A percentile compares a stretch with the other conserved stretches of the same genome.
phyloP scores from a whole-genome alignment of 306 rosid species.

The Fragaria vesca region DNA sequence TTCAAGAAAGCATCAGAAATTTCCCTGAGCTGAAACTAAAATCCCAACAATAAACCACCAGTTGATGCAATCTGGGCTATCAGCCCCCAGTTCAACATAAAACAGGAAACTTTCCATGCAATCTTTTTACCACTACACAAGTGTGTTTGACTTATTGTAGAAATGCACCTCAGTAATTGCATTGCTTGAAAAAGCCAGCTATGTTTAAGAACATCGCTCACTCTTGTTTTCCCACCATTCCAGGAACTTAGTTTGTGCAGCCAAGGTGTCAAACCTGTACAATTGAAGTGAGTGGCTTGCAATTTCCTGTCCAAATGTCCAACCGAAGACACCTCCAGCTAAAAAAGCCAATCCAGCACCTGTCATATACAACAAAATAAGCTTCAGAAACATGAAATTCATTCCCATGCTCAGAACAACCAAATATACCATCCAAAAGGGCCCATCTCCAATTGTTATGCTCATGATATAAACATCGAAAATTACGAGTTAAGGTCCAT shows the following conservation, averaged over 20 bases:
- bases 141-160: slow-evolving; percentile 29
- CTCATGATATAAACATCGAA: not conserved
- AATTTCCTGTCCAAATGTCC: slow-evolving; percentile 65
- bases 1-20: not conserved
- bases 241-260: slow-evolving; percentile 72
- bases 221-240: slow-evolving; percentile 76
- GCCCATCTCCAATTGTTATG: not conserved
- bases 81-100: not conserved
- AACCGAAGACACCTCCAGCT: slow-evolving; percentile 75
- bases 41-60: slow-evolving; percentile 7
- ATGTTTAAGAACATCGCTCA: slow-evolving; percentile 29
- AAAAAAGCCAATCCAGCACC: slow-evolving; percentile 74
- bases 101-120: slow-evolving; percentile 1
- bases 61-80: not conserved
- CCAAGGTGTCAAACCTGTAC: slow-evolving; percentile 74
- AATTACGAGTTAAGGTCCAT: not conserved
- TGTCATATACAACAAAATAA: slow-evolving; percentile 19
- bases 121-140: slow-evolving; percentile 27
- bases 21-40: not conserved
- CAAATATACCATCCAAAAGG: not conserved
- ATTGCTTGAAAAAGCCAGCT: slow-evolving; percentile 12
- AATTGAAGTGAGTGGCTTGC: slow-evolving; percentile 78
- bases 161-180: slow-evolving; percentile 20
- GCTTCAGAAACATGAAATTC: slow-evolving; percentile 2
- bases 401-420: not conserved